Percentiles rank a stretch among this genome's conserved stretches.
phyloP scores from a whole-genome alignment of 352 stramenopile genomes.

The Phytophthora cactorum region DNA sequence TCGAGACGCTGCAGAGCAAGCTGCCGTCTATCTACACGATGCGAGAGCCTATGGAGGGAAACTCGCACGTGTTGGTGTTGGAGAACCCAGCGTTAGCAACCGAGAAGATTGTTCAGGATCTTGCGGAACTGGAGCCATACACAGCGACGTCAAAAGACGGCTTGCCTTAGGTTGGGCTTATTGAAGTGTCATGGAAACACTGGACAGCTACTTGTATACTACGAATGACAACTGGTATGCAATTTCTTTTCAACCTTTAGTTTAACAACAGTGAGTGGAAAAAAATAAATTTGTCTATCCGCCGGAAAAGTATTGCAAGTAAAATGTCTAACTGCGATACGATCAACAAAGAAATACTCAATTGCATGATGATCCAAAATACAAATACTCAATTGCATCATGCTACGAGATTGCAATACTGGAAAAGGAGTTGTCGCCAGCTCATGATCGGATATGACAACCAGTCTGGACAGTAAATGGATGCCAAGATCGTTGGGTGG shows the following conservation, averaged over 20 bases:
- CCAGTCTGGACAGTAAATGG: not conserved
- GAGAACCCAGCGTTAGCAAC: slow-evolving; percentile 51
- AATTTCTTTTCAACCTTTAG: too few species aligned
- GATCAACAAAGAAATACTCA: too few species aligned
- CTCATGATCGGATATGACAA: not conserved
- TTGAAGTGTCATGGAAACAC: too few species aligned
- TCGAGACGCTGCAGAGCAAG: slow-evolving; percentile 33
- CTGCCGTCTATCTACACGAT: slow-evolving; percentile 53
- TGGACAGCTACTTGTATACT: too few species aligned
- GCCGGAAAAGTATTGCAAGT: too few species aligned
- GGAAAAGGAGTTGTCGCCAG: not conserved
- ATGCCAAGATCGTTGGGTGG: too few species aligned
- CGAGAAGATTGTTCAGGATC: slow-evolving; percentile 46
- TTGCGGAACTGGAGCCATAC: slow-evolving; percentile 35
- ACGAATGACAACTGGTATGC: too few species aligned
- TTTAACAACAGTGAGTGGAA: too few species aligned
- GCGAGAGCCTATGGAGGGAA: slow-evolving; percentile 41
- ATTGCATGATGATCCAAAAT: too few species aligned
- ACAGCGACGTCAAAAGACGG: not conserved
- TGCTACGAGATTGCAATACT: not conserved
- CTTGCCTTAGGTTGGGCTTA: not conserved
- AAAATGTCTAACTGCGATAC: too few species aligned
- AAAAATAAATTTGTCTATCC: too few species aligned
- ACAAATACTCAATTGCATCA: too few species aligned
- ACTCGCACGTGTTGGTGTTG: slow-evolving; percentile 55